Percentiles rank a stretch among this genome's conserved stretches.
Evolutionary conservation across 2,329 filamentous ascomycete species (phyloP).

Genomic region (Aureobasidium sp.): DNA sequence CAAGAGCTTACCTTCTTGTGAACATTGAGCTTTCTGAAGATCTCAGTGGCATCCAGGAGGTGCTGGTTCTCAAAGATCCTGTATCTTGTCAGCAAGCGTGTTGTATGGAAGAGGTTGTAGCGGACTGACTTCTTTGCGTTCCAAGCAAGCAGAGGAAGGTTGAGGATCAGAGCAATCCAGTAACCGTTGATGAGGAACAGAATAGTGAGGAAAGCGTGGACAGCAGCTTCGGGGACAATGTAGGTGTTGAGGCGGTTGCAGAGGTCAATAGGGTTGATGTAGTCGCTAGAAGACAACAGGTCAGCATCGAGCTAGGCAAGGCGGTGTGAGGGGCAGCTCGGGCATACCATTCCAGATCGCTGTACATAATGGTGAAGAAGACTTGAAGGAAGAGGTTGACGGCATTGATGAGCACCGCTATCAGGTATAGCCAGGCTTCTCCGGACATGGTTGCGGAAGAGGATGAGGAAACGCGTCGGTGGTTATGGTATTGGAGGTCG

Average conservation of each 20-base stretch:
- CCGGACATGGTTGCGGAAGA: constrained; percentile 29
- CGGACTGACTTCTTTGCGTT: constrained; percentile 88
- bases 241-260: constrained; percentile 99
- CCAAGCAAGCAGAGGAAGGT: constrained; percentile 84
- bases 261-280: constrained; percentile 99
- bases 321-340: background rate
- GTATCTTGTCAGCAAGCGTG: constrained; percentile 28
- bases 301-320: constrained; percentile 1
- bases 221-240: constrained; percentile 96
- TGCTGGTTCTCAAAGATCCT: constrained; percentile 98
- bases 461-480: constrained; percentile 2
- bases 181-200: constrained; percentile 98
- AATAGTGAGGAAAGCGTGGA: constrained; percentile 92
- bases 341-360: constrained; percentile 92
- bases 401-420: constrained; percentile 98
- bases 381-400: constrained; percentile 99
- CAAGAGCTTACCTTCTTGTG: constrained; percentile 76
- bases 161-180: constrained; percentile 88
- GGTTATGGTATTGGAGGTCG: background rate
- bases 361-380: constrained; percentile 99
- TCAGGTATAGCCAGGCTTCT: constrained; percentile 68
- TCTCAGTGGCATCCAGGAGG: constrained; percentile 93
- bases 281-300: constrained; percentile 58
- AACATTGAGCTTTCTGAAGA: constrained; percentile 97
- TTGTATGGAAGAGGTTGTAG: background rate